Conservation (phyloP, 2,329 filamentous ascomycete genomes). For the Aspergillus carbonarius region DNA sequence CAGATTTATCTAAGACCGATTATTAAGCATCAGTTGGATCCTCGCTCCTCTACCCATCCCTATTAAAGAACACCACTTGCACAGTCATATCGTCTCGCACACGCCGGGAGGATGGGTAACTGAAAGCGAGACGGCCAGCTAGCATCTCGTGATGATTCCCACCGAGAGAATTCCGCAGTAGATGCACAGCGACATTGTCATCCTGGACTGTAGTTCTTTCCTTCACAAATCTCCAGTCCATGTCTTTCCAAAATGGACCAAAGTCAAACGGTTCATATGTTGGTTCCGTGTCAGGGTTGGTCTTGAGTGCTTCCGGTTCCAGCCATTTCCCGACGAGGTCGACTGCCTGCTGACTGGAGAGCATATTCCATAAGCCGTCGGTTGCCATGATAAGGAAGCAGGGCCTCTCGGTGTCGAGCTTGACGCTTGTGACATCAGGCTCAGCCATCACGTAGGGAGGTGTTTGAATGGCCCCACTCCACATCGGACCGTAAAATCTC, state of each 20-base stretch:
- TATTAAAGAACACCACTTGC: constrained; percentile 45
- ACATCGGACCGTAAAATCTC: constrained; percentile 44
- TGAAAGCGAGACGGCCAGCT: constrained; percentile 29
- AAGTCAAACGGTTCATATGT: constrained; percentile 23
- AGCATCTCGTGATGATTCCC: constrained; percentile 43
- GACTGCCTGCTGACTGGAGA: constrained; percentile 59
- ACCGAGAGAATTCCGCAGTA: constrained; percentile 55
- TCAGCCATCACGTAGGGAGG: constrained; percentile 69
- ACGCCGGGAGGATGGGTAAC: constrained; percentile 32
- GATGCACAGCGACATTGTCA: constrained; percentile 53
- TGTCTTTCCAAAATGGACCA: constrained; percentile 18
- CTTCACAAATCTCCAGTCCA: constrained; percentile 35
- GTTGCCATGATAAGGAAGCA: constrained; percentile 66
- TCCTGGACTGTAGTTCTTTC: constrained; percentile 53
- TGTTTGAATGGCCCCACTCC: constrained; percentile 44
- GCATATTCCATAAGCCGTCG: constrained; percentile 66
- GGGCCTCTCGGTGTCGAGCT: constrained; percentile 47
- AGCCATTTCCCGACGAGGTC: constrained; percentile 59
- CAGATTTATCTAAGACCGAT: too few relatives aligned
- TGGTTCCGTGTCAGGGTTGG: constrained; percentile 29
- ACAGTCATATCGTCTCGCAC: constrained; percentile 54
- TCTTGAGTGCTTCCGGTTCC: constrained; percentile 35
- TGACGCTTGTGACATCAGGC: constrained; percentile 61
- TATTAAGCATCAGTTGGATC: too few relatives aligned
- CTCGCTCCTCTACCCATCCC: too few relatives aligned